These are phyloP conservation scores for Mortierella sp. DNA, from an alignment of 371 early-diverging fungal species.

Conservation along the genomic window DNA sequence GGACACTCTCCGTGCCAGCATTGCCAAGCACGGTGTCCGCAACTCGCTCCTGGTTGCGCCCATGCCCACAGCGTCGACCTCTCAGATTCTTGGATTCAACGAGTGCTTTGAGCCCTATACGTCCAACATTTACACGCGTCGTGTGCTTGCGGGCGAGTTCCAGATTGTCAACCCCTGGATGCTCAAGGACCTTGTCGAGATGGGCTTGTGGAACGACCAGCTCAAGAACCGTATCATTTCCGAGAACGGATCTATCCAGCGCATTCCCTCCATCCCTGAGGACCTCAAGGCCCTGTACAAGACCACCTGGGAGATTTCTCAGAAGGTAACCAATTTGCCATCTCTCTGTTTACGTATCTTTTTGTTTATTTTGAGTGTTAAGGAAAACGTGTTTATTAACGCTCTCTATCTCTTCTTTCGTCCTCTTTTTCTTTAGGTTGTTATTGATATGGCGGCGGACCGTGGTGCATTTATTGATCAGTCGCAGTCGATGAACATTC, in stretches of 20 bases:
- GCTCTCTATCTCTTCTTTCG: background rate
- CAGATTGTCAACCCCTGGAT: constrained; percentile 99
- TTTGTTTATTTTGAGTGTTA: background rate
- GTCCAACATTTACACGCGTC: constrained; percentile 98
- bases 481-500: constrained; percentile 98
- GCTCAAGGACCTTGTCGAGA: constrained; percentile 93
- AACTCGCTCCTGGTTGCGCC: constrained; percentile 99
- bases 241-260: constrained; percentile 96
- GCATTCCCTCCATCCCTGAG: constrained; percentile 86
- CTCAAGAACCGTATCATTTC: constrained; percentile 98
- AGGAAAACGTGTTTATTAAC: background rate
- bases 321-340: constrained; percentile 68
- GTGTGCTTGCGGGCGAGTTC: constrained; percentile 99
- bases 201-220: constrained; percentile 95
- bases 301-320: constrained; percentile 99
- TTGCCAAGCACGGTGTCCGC: constrained; percentile 94
- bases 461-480: constrained; percentile 99
- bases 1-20: constrained; percentile 86
- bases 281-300: constrained; percentile 97
- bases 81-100: constrained; percentile 99
- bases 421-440: constrained; percentile 1
- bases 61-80: constrained; percentile 99
- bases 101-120: constrained; percentile 99
- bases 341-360: background rate
- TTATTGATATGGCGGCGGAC: constrained; percentile 92